Evolutionary conservation across 306 rosid species (phyloP).

Genomic region (Cajanus cajan): DNA sequence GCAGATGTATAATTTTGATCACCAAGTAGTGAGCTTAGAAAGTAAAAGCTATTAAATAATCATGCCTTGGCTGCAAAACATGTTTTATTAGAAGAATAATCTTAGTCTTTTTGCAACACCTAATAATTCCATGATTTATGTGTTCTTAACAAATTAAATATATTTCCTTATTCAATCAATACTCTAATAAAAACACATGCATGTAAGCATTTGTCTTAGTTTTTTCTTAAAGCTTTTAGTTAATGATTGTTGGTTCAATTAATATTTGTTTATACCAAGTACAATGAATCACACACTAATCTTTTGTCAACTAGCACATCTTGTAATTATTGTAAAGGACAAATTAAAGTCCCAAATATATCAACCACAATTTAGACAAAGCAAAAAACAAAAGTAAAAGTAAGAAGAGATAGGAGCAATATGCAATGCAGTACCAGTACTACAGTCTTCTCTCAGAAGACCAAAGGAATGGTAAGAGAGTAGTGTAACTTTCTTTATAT

Average conservation of each 20-base stretch:
- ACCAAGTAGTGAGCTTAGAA: constrained; percentile 15
- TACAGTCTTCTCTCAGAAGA: constrained; percentile 20
- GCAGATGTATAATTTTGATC: not conserved
- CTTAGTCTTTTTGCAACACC: not conserved
- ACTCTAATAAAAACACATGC: not conserved
- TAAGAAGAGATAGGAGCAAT: not conserved
- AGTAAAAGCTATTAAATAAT: constrained; percentile 20
- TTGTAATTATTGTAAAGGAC: constrained; percentile 28
- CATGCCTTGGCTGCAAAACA: constrained; percentile 7
- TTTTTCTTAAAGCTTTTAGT: not conserved
- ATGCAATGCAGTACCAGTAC: not conserved
- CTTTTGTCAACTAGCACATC: constrained; percentile 22
- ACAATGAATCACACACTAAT: constrained; percentile 25
- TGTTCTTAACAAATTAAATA: not conserved
- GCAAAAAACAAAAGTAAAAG: not conserved
- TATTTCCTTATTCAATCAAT: not conserved
- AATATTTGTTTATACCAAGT: constrained; percentile 21
- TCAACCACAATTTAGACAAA: constrained; percentile 7
- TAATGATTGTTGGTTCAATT: constrained; percentile 14
- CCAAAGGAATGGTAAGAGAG: constrained; percentile 19
- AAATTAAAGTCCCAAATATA: constrained; percentile 35
- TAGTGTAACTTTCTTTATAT: not conserved
- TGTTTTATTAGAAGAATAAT: not conserved
- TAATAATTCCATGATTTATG: not conserved
- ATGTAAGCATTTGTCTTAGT: not conserved